Evolutionary conservation across 2,329 filamentous ascomycete species (phyloP).

Genomic region (Clonostachys sp.): DNA sequence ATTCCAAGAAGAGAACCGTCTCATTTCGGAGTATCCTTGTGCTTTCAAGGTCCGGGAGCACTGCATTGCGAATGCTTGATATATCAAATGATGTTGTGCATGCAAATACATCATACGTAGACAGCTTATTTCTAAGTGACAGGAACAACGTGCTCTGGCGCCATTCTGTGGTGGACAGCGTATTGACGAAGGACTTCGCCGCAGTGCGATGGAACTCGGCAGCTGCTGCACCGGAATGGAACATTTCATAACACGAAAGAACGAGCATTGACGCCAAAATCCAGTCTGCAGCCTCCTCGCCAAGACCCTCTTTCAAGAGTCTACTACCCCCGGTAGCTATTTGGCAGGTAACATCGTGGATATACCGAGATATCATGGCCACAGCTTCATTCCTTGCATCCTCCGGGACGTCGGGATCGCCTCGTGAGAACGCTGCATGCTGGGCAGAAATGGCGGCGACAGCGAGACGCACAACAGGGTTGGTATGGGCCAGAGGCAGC

Average conservation of each 20-base stretch:
- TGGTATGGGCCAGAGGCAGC: neutral
- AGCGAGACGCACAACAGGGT: neutral
- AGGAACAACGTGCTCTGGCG: neutral
- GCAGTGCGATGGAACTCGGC: slow-evolving; percentile 1
- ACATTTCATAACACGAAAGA: slow-evolving; percentile 7
- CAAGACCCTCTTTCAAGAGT: neutral
- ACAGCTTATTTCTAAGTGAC: slow-evolving; percentile 5
- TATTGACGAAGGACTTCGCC: too few relatives aligned
- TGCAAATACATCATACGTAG: slow-evolving; percentile 7
- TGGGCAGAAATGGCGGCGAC: neutral
- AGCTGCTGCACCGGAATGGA: slow-evolving; percentile 3
- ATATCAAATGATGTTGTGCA: slow-evolving; percentile 2
- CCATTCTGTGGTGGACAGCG: too few relatives aligned
- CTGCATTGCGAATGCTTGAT: neutral
- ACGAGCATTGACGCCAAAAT: slow-evolving; percentile 6
- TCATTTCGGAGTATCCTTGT: too few relatives aligned
- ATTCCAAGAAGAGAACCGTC: too few relatives aligned
- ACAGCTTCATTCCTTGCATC: neutral
- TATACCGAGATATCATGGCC: too few relatives aligned
- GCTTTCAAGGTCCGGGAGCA: neutral
- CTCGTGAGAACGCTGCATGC: neutral
- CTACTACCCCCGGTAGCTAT: too few relatives aligned
- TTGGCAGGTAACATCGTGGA: too few relatives aligned
- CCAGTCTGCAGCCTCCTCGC: slow-evolving; percentile 4
- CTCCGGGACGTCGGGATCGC: neutral